Evolutionary conservation across 2,329 filamentous ascomycete genomes (phyloP).

Genomic region (Atkinsonella hypoxylon): DNA sequence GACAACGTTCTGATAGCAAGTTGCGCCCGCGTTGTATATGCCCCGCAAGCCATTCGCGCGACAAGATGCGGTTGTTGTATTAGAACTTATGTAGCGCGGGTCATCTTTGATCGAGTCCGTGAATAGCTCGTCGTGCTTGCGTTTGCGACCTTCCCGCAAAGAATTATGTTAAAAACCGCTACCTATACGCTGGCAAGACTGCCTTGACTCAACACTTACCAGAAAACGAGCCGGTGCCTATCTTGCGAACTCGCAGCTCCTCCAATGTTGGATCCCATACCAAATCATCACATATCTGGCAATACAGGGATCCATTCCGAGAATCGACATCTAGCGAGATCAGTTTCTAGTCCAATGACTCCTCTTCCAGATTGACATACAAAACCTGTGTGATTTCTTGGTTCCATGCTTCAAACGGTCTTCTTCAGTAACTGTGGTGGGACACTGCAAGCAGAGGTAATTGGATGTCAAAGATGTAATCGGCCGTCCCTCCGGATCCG

Average conservation of each 20-base stretch:
- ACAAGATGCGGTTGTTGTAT: constrained; percentile 71
- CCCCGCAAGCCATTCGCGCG: constrained; percentile 79
- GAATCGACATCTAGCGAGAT: constrained; percentile 60
- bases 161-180: neutral
- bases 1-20: constrained; percentile 96
- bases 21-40: constrained; percentile 96
- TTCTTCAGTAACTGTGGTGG: constrained; percentile 53
- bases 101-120: constrained; percentile 56
- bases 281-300: constrained; percentile 70
- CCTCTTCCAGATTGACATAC: constrained; percentile 32
- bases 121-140: constrained; percentile 63
- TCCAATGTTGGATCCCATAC: constrained; percentile 76
- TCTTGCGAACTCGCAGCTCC: constrained; percentile 58
- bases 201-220: constrained; percentile 28
- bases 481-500: constrained; percentile 40
- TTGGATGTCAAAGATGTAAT: constrained; percentile 54
- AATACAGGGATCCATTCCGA: constrained; percentile 61
- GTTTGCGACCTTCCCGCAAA: constrained; percentile 46
- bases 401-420: constrained; percentile 55
- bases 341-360: neutral
- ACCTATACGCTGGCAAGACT: neutral
- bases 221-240: constrained; percentile 52
- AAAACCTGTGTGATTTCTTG: constrained; percentile 61
- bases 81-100: constrained; percentile 62
- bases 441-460: constrained; percentile 64